Evolutionary conservation across 2,329 filamentous ascomycete species (phyloP), one percentile per base, ranked within the genome.

Genomic region (Trichoderma cornu-damae): DNA sequence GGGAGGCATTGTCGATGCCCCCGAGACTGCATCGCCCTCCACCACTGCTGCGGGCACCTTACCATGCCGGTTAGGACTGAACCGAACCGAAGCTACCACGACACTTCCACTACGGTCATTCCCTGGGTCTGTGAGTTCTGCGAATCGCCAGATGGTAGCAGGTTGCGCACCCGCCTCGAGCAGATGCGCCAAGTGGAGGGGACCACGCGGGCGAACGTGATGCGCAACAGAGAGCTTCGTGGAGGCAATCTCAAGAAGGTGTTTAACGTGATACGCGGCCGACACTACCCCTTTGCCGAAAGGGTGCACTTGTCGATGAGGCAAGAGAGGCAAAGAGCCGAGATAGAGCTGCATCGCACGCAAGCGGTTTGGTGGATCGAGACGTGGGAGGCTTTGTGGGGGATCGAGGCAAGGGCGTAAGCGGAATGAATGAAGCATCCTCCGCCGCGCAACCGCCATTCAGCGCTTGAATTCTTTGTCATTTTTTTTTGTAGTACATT

Each of bases 61-160:
- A 40, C 49, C 7, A 32, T 42, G 26, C 61, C 63, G n/a, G 43
- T 18, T 9, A 6, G 12, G 12, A 4, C 8, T 4, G 16, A 40
- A 16, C 61, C 59, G 5, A 0, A 8, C 4, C 22, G 9, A 6
- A 14, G 16, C 5, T 58, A 59, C 35, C 8, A 9, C 3, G 30
- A 57, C 16, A 22, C 22, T 14, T 9, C 12, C 1, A 34, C 44
- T 12, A 9, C 40, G 11, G 35, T 55, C 18, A 47, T 65, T 37
- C 64, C 63, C 22, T 61, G 50, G 55, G 34, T 48, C 35, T 65
- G 62, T 55, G 60, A 63, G 43, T 65, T 60, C 57, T 65, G 63
- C 46, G 35, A 51, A 30, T 51, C 52, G 11, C 12, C 20, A 6
- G 32, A 16, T 35, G 62, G 58, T 1, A 14, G 28, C 4, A 43